phyloP scores from a whole-genome alignment of 208 protist genomes.

The Trypanosoma cruzi region DNA sequence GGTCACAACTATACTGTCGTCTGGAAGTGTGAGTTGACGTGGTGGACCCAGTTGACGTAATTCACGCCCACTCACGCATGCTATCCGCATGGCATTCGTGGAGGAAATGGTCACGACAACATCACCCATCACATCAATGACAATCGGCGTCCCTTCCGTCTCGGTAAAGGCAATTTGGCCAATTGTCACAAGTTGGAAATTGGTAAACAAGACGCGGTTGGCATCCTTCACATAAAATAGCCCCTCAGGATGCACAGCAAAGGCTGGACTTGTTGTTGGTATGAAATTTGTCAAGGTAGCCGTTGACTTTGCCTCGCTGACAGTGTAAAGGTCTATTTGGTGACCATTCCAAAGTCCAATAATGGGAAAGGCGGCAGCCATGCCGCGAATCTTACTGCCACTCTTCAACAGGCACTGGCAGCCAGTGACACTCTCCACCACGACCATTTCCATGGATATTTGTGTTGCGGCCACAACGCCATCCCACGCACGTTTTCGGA shows the following conservation, averaged over 20 bases:
- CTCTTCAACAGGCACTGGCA: slow-evolving; percentile 86
- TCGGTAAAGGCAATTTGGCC: slow-evolving; percentile 89
- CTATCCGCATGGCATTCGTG: slow-evolving; percentile 83
- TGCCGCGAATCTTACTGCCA: slow-evolving; percentile 66
- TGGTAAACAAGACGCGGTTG: slow-evolving; percentile 77
- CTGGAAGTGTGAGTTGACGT: slow-evolving; percentile 52
- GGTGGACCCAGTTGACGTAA: slow-evolving; percentile 69
- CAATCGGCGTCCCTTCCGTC: slow-evolving; percentile 73
- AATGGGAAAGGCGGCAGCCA: slow-evolving; percentile 84
- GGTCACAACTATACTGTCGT: slow-evolving; percentile 43
- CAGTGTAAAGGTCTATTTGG: slow-evolving; percentile 89
- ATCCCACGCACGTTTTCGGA: slow-evolving; percentile 84
- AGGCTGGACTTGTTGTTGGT: slow-evolving; percentile 63
- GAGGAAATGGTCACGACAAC: slow-evolving; percentile 84
- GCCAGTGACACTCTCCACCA: slow-evolving; percentile 83
- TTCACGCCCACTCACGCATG: slow-evolving; percentile 67
- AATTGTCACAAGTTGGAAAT: slow-evolving; percentile 76
- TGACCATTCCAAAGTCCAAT: slow-evolving; percentile 90
- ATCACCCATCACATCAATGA: slow-evolving; percentile 90
- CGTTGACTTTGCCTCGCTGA: slow-evolving; percentile 82
- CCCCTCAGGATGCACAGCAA: slow-evolving; percentile 84
- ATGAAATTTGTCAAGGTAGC: slow-evolving; percentile 76
- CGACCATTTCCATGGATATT: slow-evolving; percentile 84
- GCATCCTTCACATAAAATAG: slow-evolving; percentile 83
- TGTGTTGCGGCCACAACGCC: slow-evolving; percentile 85